Conservation (phyloP, 306 rosid species). For the Biancaea sappan region DNA sequence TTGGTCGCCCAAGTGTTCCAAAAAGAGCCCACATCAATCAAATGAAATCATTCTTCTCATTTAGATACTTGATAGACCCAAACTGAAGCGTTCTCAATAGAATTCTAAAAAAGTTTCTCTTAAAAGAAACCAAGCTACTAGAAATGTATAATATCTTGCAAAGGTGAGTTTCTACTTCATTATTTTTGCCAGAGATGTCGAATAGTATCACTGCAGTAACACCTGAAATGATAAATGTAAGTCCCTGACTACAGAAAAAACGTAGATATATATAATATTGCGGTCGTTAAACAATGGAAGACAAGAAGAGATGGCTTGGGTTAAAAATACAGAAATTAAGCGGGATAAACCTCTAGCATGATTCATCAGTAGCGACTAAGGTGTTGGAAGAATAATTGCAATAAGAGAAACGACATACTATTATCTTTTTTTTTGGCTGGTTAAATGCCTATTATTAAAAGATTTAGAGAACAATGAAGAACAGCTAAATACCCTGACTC, state of each 20-base stretch:
- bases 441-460: not conserved
- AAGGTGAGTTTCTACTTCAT: constrained; percentile 2
- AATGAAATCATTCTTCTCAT: constrained; percentile 26
- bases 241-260: not conserved
- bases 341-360: not conserved
- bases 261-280: not conserved
- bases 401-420: not conserved
- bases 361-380: constrained; percentile 13
- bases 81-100: constrained; percentile 18
- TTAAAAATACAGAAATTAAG: constrained; percentile 21
- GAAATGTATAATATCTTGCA: constrained; percentile 4
- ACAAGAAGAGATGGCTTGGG: not conserved
- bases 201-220: not conserved
- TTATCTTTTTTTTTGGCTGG: not conserved
- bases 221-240: not conserved
- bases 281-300: not conserved
- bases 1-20: not conserved
- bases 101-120: constrained; percentile 15
- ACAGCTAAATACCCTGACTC: constrained; percentile 84
- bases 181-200: not conserved
- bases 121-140: not conserved
- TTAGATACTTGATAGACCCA: constrained; percentile 17
- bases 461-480: constrained; percentile 13
- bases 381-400: constrained; percentile 20
- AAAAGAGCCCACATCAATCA: constrained; percentile 3